phyloP scores from a whole-genome alignment of 371 early-diverging fungal species.

The Dipsacomyces acuminosporus region DNA sequence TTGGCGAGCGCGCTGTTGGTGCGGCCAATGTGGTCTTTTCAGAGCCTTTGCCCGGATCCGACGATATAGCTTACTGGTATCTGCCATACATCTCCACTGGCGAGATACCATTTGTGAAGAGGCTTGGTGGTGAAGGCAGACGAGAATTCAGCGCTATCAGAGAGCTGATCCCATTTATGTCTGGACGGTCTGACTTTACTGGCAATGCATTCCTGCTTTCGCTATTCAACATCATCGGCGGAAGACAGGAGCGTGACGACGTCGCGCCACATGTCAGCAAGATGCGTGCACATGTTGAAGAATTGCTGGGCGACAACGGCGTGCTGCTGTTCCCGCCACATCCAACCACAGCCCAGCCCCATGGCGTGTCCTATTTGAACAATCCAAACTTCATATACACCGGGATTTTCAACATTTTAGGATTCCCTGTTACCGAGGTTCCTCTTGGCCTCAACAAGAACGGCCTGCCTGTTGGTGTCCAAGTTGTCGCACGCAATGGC shows the following conservation, averaged over 20 bases:
- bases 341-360: background rate
- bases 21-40: background rate
- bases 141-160: background rate
- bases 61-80: too few relatives aligned
- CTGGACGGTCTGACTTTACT: background rate
- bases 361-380: background rate
- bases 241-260: background rate
- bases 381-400: background rate
- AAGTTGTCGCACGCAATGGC: constrained; percentile 10
- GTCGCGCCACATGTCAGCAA: background rate
- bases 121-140: background rate
- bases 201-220: background rate
- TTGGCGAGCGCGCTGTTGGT: background rate
- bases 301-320: constrained; percentile 3
- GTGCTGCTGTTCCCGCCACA: constrained; percentile 2
- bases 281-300: background rate
- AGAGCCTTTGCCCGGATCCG: background rate
- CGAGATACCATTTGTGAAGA: background rate
- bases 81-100: background rate
- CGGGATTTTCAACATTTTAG: background rate
- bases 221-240: background rate
- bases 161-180: constrained; percentile 1
- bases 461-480: constrained; percentile 33
- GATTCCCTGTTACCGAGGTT: background rate
- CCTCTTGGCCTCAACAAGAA: constrained; percentile 28